A percentile compares a stretch with the other conserved stretches of the same genome.
phyloP scores from a whole-genome alignment of 768 basidiomycete genomes.

The Mycena amicta region DNA sequence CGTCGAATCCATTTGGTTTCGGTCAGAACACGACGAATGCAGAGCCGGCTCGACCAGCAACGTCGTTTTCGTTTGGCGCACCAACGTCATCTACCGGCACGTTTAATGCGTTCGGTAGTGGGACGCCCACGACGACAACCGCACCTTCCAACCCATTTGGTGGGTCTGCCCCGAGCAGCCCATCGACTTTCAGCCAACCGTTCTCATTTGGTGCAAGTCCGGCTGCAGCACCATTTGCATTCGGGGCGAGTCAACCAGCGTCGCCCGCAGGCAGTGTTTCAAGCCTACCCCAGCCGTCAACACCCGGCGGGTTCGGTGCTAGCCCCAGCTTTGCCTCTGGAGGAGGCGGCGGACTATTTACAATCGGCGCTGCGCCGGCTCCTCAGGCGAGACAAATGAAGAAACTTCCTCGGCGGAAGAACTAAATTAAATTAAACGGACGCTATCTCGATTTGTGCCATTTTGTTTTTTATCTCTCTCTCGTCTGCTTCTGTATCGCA shows the following conservation, averaged over 20 bases:
- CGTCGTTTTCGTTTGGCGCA: slow-evolving; percentile 52
- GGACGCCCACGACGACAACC: slow-evolving; percentile 35
- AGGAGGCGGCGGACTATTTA: slow-evolving; percentile 53
- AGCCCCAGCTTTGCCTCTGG: slow-evolving; percentile 41
- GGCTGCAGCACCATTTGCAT: slow-evolving; percentile 43
- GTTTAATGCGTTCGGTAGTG: slow-evolving; percentile 49
- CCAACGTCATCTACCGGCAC: slow-evolving; percentile 41
- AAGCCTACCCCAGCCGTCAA: slow-evolving; percentile 41
- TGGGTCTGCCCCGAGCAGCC: slow-evolving; percentile 58
- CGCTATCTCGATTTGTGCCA: slow-evolving; percentile 6
- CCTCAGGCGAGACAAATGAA: slow-evolving; percentile 46
- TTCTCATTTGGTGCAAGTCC: slow-evolving; percentile 49
- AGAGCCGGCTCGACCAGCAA: slow-evolving; percentile 42
- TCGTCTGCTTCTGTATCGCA: slow-evolving; percentile 22
- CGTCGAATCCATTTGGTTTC: slow-evolving; percentile 47
- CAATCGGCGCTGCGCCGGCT: slow-evolving; percentile 60
- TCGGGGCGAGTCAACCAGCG: slow-evolving; percentile 60
- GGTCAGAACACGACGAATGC: slow-evolving; percentile 41
- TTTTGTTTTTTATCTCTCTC: not conserved
- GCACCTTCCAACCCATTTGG: slow-evolving; percentile 38
- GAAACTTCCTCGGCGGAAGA: slow-evolving; percentile 55
- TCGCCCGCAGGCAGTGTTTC: slow-evolving; percentile 52
- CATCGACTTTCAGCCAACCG: slow-evolving; percentile 56
- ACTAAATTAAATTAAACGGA: slow-evolving; percentile 38
- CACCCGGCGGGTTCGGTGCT: slow-evolving; percentile 45